Evolutionary conservation across 2,329 filamentous ascomycete genomes (phyloP), one percentile per base, ranked within the genome.

Genomic region (Pseudogymnoascus sp.): DNA sequence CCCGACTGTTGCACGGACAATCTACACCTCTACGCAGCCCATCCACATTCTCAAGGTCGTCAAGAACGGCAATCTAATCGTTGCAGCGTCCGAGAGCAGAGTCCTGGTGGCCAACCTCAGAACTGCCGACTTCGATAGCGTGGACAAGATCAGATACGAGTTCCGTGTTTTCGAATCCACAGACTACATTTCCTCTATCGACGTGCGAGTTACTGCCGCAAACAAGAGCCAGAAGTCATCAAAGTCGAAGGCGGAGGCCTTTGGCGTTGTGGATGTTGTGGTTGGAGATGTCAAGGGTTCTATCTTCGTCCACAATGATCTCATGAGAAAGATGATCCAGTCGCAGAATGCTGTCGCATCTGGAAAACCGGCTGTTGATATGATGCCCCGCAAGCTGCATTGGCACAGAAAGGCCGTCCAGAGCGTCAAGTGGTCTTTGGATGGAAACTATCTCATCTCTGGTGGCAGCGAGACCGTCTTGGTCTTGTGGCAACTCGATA

Each of bases 391-490:
- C 62, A 88, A 87, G 65, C 79, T 92, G 60, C 94, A 97, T 73
- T 99, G 94, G 94, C 94, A 99, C 74, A 84, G 92, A 68, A 86
- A 87, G 68, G 84, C 87, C 58, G 92, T 97, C 7, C 87, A 89
- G 68, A 83, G 90, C 8, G 80, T 96, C 63, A 96, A 94, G 74
- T 97, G 92, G 89, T 97, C 94, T 12, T 80, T 81, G 67, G 94
- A 99, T 80, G 92, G 93, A 90, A 92, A 96, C 72, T 99, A 99
- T 73, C 77, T 99, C 63, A 87, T 99, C 60, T 97, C 94, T 62
- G 94, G 94, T 71, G 94, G 94, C 33, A 85, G 86, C 21, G 94
- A 99, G 75, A 92, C 91, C 6, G 89, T 91, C 18, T 79, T 99
- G 42, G 90, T 96, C 7, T 78, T 97, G 33, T 97, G 92, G 92